Evolutionary conservation across 495 filamentous ascomycete species (phyloP), one percentile per base, ranked within the genome.

Genomic region (Aspergillus saccharolyticus): DNA sequence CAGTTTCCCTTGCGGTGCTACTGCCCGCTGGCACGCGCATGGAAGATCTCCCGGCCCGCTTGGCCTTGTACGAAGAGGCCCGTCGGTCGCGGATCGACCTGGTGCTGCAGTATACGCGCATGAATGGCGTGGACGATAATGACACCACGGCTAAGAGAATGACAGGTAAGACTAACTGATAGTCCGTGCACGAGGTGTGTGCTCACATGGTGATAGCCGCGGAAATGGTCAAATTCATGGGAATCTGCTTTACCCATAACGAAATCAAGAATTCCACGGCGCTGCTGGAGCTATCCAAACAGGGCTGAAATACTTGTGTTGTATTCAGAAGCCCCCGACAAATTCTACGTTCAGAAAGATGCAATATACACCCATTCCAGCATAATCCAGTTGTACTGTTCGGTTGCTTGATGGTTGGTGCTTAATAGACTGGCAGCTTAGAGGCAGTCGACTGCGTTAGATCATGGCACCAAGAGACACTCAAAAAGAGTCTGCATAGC

Each of bases 11-110:
- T 0, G 78, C 75, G 7, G 73, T 76, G 15, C 63, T 86, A 1
- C 70, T 87, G 3, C 78, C 79, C 0, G 12, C 58, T 15, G 78
- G 74, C 0, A 82, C 73, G 0, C 48, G 54, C 2, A 19, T 59
- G 0, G 54, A 61, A 1, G 77, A 81, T 7, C 68, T 87, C 12
- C 62, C 72, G 0, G 64, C 68, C 3, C 72, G 82, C 2, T 64
- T 87, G 16, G 64, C 70, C 57, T 55, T 86, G 8, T 89, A 86
- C 60, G 72, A 85, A 53, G 61, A 70, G 18, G 74, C 78, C 15
- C 64, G 84, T 18, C 64, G 59, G 1, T 54, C 59, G 1, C 60
- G 67, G 1, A 56, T 70, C 1, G 63, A 72, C 0, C 22, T 57
- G 30, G 43, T 61, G 8, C 16, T 65, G 48, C 25, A 62, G 6